Evolutionary conservation across 495 filamentous ascomycete genomes (phyloP).

Genomic region (Acidiella bohemica): DNA sequence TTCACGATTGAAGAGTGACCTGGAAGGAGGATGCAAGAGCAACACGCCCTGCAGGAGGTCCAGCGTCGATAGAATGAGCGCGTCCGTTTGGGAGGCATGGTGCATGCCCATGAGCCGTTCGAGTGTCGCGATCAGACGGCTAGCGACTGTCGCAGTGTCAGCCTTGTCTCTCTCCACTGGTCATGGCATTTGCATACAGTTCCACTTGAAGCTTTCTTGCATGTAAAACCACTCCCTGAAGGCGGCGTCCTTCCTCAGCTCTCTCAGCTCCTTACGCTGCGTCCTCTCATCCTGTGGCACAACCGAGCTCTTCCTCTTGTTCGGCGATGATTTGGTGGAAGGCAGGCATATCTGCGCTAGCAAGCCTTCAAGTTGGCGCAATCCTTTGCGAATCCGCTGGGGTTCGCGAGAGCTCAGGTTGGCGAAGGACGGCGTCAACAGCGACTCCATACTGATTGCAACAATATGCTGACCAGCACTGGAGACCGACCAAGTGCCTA

Average conservation of each 20-base stretch:
- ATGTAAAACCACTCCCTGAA: constrained; percentile 94
- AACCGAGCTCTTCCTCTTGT: constrained; percentile 24
- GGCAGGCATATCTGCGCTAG: constrained; percentile 91
- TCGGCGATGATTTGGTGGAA: constrained; percentile 31
- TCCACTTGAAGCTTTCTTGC: constrained; percentile 96
- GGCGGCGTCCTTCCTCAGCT: constrained; percentile 70
- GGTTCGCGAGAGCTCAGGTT: constrained; percentile 89
- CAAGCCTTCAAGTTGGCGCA: constrained; percentile 90
- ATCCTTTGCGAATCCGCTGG: constrained; percentile 77
- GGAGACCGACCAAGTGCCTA: too few relatives aligned
- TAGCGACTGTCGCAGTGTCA: constrained; percentile 15
- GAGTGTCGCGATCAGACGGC: constrained; percentile 63
- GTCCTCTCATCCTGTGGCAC: constrained; percentile 23
- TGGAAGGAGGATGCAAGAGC: constrained; percentile 84
- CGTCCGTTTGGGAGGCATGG: constrained; percentile 56
- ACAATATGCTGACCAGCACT: too few relatives aligned
- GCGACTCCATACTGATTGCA: constrained; percentile 63
- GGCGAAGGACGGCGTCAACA: constrained; percentile 88
- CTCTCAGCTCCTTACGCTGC: constrained; percentile 44
- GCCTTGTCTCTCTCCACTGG: background rate
- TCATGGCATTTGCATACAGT: constrained; percentile 43
- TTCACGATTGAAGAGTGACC: constrained; percentile 74
- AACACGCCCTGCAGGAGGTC: constrained; percentile 83
- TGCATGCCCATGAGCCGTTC: constrained; percentile 74
- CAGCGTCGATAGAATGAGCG: constrained; percentile 75